Evolutionary conservation across 352 stramenopile genomes (phyloP).

Genomic region (Pythium sukuiense): DNA sequence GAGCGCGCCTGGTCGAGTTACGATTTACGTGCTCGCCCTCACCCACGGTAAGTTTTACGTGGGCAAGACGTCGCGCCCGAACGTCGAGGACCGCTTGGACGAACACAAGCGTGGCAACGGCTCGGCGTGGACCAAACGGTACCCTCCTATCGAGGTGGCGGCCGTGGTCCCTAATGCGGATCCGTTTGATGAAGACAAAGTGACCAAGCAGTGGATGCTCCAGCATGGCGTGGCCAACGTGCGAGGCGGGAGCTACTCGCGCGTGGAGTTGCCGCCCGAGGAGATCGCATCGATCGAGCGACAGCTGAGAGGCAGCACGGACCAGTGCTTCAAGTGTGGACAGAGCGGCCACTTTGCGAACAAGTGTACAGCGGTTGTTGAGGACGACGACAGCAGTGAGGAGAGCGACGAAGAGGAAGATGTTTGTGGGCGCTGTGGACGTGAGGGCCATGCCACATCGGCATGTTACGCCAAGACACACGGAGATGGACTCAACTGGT

Average conservation of each 20-base stretch:
- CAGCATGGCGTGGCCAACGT: constrained; percentile 23
- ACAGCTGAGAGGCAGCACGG: constrained; percentile 17
- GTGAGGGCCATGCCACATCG: constrained; percentile 14
- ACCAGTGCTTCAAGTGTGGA: constrained; percentile 25
- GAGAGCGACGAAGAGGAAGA: constrained; percentile 11
- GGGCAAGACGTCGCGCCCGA: constrained; percentile 19
- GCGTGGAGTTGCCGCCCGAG: constrained; percentile 9
- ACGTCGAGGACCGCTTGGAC: constrained; percentile 21
- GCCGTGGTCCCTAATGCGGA: constrained; percentile 18
- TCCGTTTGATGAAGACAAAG: constrained; percentile 27
- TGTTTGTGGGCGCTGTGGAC: constrained; percentile 18
- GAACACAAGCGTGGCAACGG: constrained; percentile 24
- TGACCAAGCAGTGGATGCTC: constrained; percentile 26
- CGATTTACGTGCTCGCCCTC: constrained; percentile 25
- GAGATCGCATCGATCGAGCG: constrained; percentile 15
- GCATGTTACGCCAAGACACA: constrained; percentile 25
- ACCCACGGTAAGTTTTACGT: constrained; percentile 24
- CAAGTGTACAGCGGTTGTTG: constrained; percentile 17
- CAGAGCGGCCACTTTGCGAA: constrained; percentile 21
- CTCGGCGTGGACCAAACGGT: constrained; percentile 21
- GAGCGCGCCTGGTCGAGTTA: constrained; percentile 12
- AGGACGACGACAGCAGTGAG: constrained; percentile 12
- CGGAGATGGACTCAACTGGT: constrained; percentile 15
- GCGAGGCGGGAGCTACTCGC: constrained; percentile 18
- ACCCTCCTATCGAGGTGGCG: constrained; percentile 14